Evolutionary conservation across 768 basidiomycete genomes (phyloP), one percentile per base, ranked within the genome.

Genomic region (Udeniomyces megalosporus): DNA sequence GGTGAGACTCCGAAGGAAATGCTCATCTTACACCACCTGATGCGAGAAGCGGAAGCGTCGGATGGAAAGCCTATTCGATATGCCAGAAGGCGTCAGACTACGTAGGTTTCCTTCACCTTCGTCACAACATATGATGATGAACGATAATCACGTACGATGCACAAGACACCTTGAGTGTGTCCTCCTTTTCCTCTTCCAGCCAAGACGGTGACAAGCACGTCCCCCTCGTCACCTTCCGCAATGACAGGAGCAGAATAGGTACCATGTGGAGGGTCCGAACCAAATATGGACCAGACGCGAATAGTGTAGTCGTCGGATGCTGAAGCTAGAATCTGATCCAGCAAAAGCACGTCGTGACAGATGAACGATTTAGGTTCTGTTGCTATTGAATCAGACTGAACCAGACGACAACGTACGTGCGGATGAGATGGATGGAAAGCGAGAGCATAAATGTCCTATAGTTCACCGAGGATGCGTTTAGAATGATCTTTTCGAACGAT

Each of bases 261-360:
- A 1, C 10, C 26, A 4, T 34, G 20, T 2, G 20, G 29, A 7
- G 58, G 26, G 11, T 67, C 67, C 3, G 45, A 4, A 17, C 68
- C 69, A 15, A 67, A 53, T 20, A 72, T 64, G 54, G 69, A 70
- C 71, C 71, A 72, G 12, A 72, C 62, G 24, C 71, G 58, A 11
- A 56, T 54, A 22, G 71, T 69, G n/a, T 64, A 65, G 60, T 72
- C 71, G n/a, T 56, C 42, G 3, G 70, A 70, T 11, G 65, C 66
- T 1, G 70, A 69, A 6, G 70, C 69, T 29, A 72, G 64, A 57
- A 72, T 70, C 51, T 72, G 68, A 4, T 67, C 64, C 4, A 48
- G n/a, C 4, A 24, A 28, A n/a, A n/a, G n/a, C n/a, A n/a, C n/a
- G n/a, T n/a, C n/a, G n/a, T n/a, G n/a, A n/a, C n/a, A n/a, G n/a